Evolutionary conservation across 2,329 filamentous ascomycete species (phyloP).

Genomic region (Cucurbitaria berberidis): DNA sequence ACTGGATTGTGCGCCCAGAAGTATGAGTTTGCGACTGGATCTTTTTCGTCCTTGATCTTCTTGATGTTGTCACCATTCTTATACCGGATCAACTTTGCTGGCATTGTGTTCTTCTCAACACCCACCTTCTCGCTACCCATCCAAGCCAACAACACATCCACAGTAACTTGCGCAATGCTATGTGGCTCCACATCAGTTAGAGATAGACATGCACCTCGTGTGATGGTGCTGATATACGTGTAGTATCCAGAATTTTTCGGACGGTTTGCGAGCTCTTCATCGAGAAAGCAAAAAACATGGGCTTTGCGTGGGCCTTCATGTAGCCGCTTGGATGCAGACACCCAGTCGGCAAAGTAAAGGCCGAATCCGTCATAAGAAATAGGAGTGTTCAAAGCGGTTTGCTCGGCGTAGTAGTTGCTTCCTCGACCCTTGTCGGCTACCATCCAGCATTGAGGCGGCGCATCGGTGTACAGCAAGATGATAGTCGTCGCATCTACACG

Average conservation of each 20-base stretch:
- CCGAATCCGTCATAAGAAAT: constrained; percentile 44
- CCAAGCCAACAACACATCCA: constrained; percentile 54
- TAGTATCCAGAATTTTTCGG: constrained; percentile 43
- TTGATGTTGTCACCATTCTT: constrained; percentile 20
- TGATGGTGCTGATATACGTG: constrained; percentile 52
- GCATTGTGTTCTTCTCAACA: constrained; percentile 5
- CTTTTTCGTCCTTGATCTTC: constrained; percentile 24
- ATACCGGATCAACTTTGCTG: constrained; percentile 27
- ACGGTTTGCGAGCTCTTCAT: constrained; percentile 9
- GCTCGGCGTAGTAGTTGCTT: constrained; percentile 36
- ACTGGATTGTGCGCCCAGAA: constrained; percentile 25
- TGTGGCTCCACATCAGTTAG: constrained; percentile 29
- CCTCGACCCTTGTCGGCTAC: constrained; percentile 26
- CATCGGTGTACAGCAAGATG: constrained; percentile 58
- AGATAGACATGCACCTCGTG: constrained; percentile 51
- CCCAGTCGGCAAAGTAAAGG: constrained; percentile 55
- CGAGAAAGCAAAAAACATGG: constrained; percentile 55
- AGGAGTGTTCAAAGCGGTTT: constrained; percentile 35
- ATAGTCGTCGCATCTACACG: constrained; percentile 57
- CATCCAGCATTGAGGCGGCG: constrained; percentile 53
- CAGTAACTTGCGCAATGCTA: constrained; percentile 51
- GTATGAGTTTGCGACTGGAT: constrained; percentile 17
- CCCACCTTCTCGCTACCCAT: constrained; percentile 49
- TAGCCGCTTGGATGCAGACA: constrained; percentile 46
- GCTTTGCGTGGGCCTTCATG: constrained; percentile 48